Evolutionary conservation across 192 early-diverging fungal genomes (phyloP), one percentile per base, ranked within the genome.

Genomic region (Entomortierella chlamydospora): DNA sequence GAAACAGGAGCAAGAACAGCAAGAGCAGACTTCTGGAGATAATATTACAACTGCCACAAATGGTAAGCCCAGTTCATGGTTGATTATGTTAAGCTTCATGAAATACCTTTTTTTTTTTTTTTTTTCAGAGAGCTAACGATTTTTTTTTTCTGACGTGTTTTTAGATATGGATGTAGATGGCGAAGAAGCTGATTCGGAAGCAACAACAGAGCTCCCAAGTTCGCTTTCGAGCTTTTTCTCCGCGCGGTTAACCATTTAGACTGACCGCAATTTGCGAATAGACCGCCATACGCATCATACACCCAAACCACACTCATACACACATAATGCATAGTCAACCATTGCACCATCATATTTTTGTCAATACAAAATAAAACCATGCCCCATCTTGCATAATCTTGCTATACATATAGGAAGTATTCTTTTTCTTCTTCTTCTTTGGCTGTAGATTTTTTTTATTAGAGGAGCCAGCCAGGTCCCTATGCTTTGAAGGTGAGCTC

Each of bases 401-500:
- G 12, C 12, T 47, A 47, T 4, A 47, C 15, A 47, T 47, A 47
- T 2, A 47, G 15, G 20, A 17, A 20, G 45, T 41, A 41, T 41
- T 41, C 6, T 41, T 41, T 9, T 41, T 9, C 39, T 41, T 41
- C 13, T 41, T 41, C 13, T 41, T 41, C 6, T 41, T 41, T 41
- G 13, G 6, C 13, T n/a, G n/a, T n/a, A n/a, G n/a, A 41, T 41
- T 41, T 41, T 41, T 41, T 13, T 41, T 13, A 41, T 41, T 39
- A 58, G n/a, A n/a, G n/a, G n/a, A n/a, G n/a, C n/a, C n/a, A n/a
- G n/a, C n/a, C n/a, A n/a, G 6, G 8, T 25, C 43, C 23, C 39
- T 63, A 57, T 30, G 31, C 59, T 45, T 72, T 81, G 49, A 81
- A 81, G n/a, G 83, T 86, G 33, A 94, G 74, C 57, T 90, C 81